Conservation (phyloP, 2,329 filamentous ascomycete genomes). For the Pseudocercospora musae region DNA sequence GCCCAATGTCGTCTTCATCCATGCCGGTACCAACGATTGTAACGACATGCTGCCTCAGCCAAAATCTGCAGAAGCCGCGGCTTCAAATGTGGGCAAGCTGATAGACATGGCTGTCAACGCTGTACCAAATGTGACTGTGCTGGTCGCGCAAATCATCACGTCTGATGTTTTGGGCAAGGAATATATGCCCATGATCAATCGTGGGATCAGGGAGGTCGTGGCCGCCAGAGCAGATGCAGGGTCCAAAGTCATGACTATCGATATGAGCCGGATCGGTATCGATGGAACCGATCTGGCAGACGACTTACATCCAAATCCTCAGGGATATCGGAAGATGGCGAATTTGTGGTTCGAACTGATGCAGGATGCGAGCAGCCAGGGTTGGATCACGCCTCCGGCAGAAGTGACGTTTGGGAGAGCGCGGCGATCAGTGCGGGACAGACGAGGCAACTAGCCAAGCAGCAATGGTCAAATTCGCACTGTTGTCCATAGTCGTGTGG, state of each 20-base stretch:
- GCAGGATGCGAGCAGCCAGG: slow-evolving; percentile 4
- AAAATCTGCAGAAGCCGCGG: not conserved
- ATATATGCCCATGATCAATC: slow-evolving; percentile 5
- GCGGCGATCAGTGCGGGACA: not conserved
- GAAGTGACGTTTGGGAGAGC: not conserved
- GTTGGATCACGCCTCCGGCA: slow-evolving; percentile 10
- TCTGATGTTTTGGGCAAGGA: not conserved
- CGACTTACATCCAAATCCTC: slow-evolving; percentile 14
- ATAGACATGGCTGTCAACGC: slow-evolving; percentile 14
- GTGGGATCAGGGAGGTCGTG: slow-evolving; percentile 3
- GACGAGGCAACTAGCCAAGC: not conserved
- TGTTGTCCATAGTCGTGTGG: not conserved
- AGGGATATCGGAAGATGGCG: slow-evolving; percentile 14
- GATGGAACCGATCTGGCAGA: slow-evolving; percentile 7
- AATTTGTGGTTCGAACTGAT: slow-evolving; percentile 7
- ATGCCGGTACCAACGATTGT: slow-evolving; percentile 20
- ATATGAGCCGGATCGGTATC: slow-evolving; percentile 13
- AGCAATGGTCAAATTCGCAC: not conserved
- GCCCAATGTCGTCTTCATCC: slow-evolving; percentile 18
- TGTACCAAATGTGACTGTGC: slow-evolving; percentile 12
- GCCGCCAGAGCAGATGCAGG: slow-evolving; percentile 5
- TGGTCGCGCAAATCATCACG: slow-evolving; percentile 17
- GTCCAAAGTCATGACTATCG: slow-evolving; percentile 9
- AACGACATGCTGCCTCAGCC: not conserved
- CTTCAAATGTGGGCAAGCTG: slow-evolving; percentile 11